A percentile compares a stretch with the other conserved stretches of the same genome.
phyloP scores from a whole-genome alignment of 2,329 filamentous ascomycete species.

The Rhynchosporium agropyri region DNA sequence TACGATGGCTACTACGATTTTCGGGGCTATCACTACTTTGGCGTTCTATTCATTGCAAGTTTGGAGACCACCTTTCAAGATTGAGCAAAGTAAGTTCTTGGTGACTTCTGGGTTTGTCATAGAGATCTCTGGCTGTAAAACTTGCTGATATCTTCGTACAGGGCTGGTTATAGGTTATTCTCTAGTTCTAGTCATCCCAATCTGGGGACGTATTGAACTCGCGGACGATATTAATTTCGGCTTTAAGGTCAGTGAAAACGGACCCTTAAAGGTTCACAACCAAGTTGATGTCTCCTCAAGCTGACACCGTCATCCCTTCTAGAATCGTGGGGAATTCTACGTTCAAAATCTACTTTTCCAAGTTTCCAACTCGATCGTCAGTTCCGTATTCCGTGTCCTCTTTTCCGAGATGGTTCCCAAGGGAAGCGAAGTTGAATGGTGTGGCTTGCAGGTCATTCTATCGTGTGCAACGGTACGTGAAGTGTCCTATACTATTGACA shows the following conservation, averaged over 20 bases:
- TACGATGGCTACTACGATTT: background rate
- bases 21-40: conserved; percentile 10
- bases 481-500: background rate
- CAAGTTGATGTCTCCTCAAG: too few species aligned
- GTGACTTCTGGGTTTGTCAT: too few species aligned
- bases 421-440: conserved; percentile 13
- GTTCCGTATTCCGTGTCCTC: conserved; percentile 15
- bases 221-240: conserved; percentile 10
- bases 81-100: background rate
- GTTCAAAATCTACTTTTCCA: conserved; percentile 10
- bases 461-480: conserved; percentile 12
- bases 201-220: conserved; percentile 14
- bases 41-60: conserved; percentile 10
- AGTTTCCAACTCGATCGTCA: conserved; percentile 13
- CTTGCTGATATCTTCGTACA: too few species aligned
- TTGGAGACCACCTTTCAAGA: conserved; percentile 14
- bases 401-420: conserved; percentile 14
- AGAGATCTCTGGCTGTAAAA: too few species aligned
- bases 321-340: conserved; percentile 18
- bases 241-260: background rate
- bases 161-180: conserved; percentile 13
- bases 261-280: too few species aligned
- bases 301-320: background rate
- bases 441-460: conserved; percentile 6
- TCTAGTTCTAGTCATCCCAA: conserved; percentile 12